phyloP scores from a whole-genome alignment of 2,329 filamentous ascomycete genomes.

The Fusarium subtropicale region DNA sequence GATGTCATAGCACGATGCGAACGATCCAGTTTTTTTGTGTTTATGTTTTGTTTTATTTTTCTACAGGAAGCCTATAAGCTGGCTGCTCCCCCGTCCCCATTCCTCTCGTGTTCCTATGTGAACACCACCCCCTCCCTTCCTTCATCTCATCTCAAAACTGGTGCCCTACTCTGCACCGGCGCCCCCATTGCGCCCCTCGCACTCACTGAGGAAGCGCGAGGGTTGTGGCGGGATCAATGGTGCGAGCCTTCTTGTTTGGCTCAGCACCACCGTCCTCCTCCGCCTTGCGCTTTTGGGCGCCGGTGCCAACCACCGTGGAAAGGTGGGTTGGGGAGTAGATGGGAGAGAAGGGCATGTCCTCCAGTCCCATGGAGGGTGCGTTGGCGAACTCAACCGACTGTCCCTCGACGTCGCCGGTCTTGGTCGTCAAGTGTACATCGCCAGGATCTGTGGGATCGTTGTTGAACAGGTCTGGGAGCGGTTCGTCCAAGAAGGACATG shows the following conservation, averaged over 20 bases:
- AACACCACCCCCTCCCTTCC: not conserved
- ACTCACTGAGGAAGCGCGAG: slow-evolving; percentile 5
- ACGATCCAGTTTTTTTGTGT: too few relatives aligned
- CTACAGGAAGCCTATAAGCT: not conserved
- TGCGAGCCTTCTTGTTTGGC: slow-evolving; percentile 19
- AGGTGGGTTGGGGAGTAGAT: not conserved
- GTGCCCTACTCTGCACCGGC: not conserved
- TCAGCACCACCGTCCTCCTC: not conserved
- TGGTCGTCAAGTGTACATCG: not conserved
- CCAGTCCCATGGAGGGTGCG: not conserved
- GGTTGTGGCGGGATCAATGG: not conserved
- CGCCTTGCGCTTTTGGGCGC: slow-evolving; percentile 20
- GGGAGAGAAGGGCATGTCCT: slow-evolving; percentile 8
- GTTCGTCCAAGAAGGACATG: not conserved
- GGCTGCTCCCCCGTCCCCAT: not conserved
- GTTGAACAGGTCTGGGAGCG: not conserved
- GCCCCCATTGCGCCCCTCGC: not conserved
- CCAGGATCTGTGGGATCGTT: not conserved
- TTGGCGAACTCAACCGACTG: not conserved
- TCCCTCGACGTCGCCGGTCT: not conserved
- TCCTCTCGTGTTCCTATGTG: not conserved
- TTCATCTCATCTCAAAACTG: not conserved
- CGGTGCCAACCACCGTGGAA: not conserved
- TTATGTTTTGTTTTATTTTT: not conserved
- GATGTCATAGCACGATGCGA: not conserved